Conservation (phyloP, 2,329 filamentous ascomycete genomes). For the Fragosphaeria purpurea region DNA sequence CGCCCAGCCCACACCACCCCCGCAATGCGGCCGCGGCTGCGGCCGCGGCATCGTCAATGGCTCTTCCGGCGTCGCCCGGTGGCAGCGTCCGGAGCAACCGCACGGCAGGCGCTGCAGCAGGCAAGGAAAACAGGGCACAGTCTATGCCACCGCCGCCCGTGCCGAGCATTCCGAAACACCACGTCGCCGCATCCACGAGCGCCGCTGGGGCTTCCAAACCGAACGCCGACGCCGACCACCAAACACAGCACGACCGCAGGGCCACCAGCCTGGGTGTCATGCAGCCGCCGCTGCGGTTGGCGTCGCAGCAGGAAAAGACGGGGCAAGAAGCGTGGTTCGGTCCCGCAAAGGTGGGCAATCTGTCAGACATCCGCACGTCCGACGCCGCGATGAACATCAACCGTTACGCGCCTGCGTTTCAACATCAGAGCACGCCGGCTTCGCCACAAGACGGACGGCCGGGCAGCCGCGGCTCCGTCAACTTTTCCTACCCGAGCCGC, state of each 20-base stretch:
- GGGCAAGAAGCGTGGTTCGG: conserved; percentile 40
- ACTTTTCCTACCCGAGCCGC: conserved; percentile 47
- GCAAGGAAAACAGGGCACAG: too few relatives aligned
- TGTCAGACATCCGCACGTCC: conserved; percentile 33
- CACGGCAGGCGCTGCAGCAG: conserved; percentile 3
- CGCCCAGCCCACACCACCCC: conserved; percentile 52
- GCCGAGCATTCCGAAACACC: conserved; percentile 55
- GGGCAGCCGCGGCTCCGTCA: conserved; percentile 41
- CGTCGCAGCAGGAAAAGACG: conserved; percentile 39
- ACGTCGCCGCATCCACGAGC: conserved; percentile 11
- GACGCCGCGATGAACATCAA: conserved; percentile 28
- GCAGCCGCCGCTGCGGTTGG: conserved; percentile 35
- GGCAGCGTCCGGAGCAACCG: neutral
- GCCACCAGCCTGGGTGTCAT: conserved; percentile 5
- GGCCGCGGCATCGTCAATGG: conserved; percentile 11
- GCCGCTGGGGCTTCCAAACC: neutral
- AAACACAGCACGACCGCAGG: neutral
- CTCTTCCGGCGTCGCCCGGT: neutral
- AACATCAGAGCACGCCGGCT: neutral
- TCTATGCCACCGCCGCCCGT: conserved; percentile 45
- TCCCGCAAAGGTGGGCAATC: conserved; percentile 31
- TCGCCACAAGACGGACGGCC: conserved; percentile 21
- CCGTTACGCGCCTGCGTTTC: neutral
- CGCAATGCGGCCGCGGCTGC: neutral
- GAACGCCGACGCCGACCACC: neutral